These are phyloP conservation scores for Triticum aestivum DNA, from an alignment of 176 grass and related monocot genomes.

Conservation along the genomic window IWGSC_CS_RefSeq_v2.1 NC_057795.1:28611549-28612048, in stretches of 20 bases:
- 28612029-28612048: slow-evolving; percentile 18
- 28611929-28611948: slow-evolving; percentile 64
- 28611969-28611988: slow-evolving; percentile 47
- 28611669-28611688: slow-evolving; percentile 43
- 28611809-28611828: slow-evolving; percentile 20
- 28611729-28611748: background rate
- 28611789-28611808: background rate
- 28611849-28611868: slow-evolving; percentile 61
- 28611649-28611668: slow-evolving; percentile 26
- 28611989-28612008: slow-evolving; percentile 88
- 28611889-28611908: slow-evolving; percentile 74
- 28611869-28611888: slow-evolving; percentile 66
- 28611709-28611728: background rate
- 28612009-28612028: slow-evolving; percentile 87
- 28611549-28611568: no score
- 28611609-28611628: no score
- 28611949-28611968: slow-evolving; percentile 46
- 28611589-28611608: no score
- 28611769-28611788: background rate
- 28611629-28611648: no score
- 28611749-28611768: slow-evolving; percentile 14
- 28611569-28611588: no score
- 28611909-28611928: slow-evolving; percentile 62
- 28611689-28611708: background rate
- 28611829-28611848: slow-evolving; percentile 50